Evolutionary conservation across 1,284 basidiomycete genomes (phyloP), one percentile per base, ranked within the genome.

Genomic region (Meripilus lineatus): DNA sequence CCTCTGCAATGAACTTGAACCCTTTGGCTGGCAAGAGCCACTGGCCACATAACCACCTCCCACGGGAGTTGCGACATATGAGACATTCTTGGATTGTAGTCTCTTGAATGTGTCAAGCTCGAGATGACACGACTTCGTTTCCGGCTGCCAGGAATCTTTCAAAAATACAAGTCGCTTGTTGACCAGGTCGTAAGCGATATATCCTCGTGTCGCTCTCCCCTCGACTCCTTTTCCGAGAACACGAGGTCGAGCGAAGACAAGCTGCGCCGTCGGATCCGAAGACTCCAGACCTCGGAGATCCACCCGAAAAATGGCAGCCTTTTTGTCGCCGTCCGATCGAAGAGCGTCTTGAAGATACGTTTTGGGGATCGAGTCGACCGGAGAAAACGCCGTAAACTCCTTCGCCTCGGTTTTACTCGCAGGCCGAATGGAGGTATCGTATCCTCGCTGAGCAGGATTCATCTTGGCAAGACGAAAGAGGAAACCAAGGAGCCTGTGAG

Each of bases 381-480:
- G n/a, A n/a, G n/a, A n/a, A n/a, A 30, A 30, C n/a, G 28, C 28
- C 8, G 28, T 30, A 10, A 30, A 30, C 10, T 10, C 10, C 28
- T 30, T 8, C 8, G n/a, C 10, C 10, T 30, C 28, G 10, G n/a
- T 30, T 10, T 10, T 30, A 30, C 28, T 30, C n/a, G 28, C 10
- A 10, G 8, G 10, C 10, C 8, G 28, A 8, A 30, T 30, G 10
- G 28, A 30, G 28, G 28, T 30, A 24, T 60, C 60, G 35, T 46
- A 39, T 1, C 59, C 59, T 5, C 52, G 53, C 20, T 50, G 26
- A 8, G 32, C 39, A 20, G 17, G 37, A 14, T 43, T 36, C 32
- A 52, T 43, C 21, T 42, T 39, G 11, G 44, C 44, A 21, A 54
- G 49, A n/a, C 54, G 49, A 43, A 47, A 55, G 14, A 61, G 38